phyloP scores from a whole-genome alignment of 106 monocot species.

The Allium fistulosum region DNA sequence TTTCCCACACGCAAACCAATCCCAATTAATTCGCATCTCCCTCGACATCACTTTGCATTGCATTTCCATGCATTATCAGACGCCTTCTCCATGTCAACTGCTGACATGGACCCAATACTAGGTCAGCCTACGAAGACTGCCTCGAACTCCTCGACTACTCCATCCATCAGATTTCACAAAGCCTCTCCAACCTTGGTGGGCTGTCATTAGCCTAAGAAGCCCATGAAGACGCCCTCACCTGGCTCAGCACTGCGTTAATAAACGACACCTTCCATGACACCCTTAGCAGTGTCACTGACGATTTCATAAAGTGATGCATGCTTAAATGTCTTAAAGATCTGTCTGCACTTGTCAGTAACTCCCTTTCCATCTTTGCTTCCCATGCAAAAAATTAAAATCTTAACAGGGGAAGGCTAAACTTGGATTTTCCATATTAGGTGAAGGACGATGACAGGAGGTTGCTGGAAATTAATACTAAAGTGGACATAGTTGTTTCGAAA shows the following conservation, averaged over 20 bases:
- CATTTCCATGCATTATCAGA: conserved; percentile 41
- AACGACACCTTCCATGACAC: conserved; percentile 88
- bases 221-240: conserved; percentile 67
- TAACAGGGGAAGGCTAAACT: conserved; percentile 13
- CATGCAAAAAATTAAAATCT: conserved; percentile 41
- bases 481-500: conserved; percentile 68
- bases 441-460: conserved; percentile 40
- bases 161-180: conserved; percentile 43
- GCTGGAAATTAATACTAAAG: conserved; percentile 36
- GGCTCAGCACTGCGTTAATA: conserved; percentile 83
- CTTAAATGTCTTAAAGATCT: conserved; percentile 39
- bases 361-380: conserved; percentile 69
- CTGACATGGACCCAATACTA: conserved; percentile 26
- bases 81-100: conserved; percentile 37
- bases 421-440: conserved; percentile 56
- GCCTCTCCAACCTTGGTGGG: conserved; percentile 25
- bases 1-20: conserved; percentile 41
- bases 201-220: conserved; percentile 1
- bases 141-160: conserved; percentile 77
- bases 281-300: conserved; percentile 28
- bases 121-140: conserved; percentile 77
- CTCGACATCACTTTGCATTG: conserved; percentile 71
- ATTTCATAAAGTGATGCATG: conserved; percentile 49
- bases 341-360: conserved; percentile 66
- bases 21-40: conserved; percentile 61